Evolutionary conservation across 768 basidiomycete genomes (phyloP), one percentile per base, ranked within the genome.

Genomic region (Tulasnella sp.): DNA sequence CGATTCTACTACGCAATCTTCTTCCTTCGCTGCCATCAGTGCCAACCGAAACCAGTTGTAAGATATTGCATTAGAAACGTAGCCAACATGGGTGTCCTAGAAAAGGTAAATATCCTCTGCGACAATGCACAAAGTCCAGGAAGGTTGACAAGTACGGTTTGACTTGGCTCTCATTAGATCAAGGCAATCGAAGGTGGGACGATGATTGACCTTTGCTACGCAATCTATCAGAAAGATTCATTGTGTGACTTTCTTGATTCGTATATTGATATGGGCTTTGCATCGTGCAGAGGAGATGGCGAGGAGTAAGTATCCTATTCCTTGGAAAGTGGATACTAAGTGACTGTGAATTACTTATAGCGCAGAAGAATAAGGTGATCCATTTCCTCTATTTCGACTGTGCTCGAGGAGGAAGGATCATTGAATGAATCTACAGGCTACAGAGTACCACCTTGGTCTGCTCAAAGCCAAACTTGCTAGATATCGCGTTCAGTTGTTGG

Each of bases 351-450:
- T 9, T 53, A 24, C 12, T 15, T 54, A 37, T 49, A 90, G 87
- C 89, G 44, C 90, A 93, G 70, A 96, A 96, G 72, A 96, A 96
- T 67, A 93, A 88, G 76, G 90, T 81, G 56, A 63, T 60, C n/a
- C n/a, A n/a, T n/a, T n/a, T n/a, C n/a, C 41, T 41, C 19, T 48
- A 45, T 51, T 22, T 20, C 29, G 10, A n/a, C 27, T 22, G 16
- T 32, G 19, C 34, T 6, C 24, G 24, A 19, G 28, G 19, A 19
- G 15, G n/a, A 5, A 22, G 16, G 27, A 5, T 1, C 28, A 37
- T 58, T 51, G n/a, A 24, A 41, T 33, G 33, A 53, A 34, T 55
- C 45, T 57, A 33, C 60, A 88, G 84, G 89, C 89, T 44, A 93
- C 89, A 44, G 89, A 92, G 63, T 92, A 92, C 61, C 91, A 93